Percentiles rank a stretch among this genome's conserved stretches.
These are phyloP conservation scores for Bassia scoparia DNA, from an alignment of 148 eudicot genomes.

Conservation along the genomic window DNA sequence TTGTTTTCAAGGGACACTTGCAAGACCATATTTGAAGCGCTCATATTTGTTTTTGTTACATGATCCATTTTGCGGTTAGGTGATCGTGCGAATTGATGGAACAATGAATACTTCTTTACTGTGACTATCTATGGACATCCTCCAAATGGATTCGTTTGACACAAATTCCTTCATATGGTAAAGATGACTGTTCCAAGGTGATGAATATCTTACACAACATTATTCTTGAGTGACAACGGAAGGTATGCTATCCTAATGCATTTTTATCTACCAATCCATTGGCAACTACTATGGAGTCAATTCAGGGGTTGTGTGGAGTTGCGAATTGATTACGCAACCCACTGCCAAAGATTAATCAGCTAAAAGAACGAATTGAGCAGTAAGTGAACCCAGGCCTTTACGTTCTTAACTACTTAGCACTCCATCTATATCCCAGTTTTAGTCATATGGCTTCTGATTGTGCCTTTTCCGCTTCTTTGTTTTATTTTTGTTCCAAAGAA, in stretches of 20 bases:
- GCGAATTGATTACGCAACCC: conserved; percentile 59
- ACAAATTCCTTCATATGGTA: conserved; percentile 8
- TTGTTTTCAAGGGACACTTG: conserved; percentile 72
- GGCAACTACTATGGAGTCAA: conserved; percentile 72
- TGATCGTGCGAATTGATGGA: conserved; percentile 68
- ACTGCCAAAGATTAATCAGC: conserved; percentile 41
- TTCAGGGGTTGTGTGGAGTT: conserved; percentile 60
- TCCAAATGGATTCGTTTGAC: not conserved
- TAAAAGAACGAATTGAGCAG: conserved; percentile 54
- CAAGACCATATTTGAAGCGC: conserved; percentile 75
- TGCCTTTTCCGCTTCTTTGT: no score
- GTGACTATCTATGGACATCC: no score
- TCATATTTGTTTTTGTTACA: conserved; percentile 70
- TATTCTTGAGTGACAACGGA: conserved; percentile 59
- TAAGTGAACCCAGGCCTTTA: conserved; percentile 24
- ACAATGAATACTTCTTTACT: conserved; percentile 32
- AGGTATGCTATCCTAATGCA: conserved; percentile 61
- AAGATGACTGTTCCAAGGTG: conserved; percentile 71
- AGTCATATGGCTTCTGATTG: not conserved
- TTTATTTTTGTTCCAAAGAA: no score
- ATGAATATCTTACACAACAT: conserved; percentile 68
- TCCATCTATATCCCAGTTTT: not conserved
- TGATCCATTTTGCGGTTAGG: conserved; percentile 82
- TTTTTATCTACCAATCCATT: conserved; percentile 55
- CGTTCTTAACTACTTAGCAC: no score